These are phyloP conservation scores for Chrysosporium queenslandicum DNA, from an alignment of 2,329 filamentous ascomycete genomes.

Conservation along the genomic window DNA sequence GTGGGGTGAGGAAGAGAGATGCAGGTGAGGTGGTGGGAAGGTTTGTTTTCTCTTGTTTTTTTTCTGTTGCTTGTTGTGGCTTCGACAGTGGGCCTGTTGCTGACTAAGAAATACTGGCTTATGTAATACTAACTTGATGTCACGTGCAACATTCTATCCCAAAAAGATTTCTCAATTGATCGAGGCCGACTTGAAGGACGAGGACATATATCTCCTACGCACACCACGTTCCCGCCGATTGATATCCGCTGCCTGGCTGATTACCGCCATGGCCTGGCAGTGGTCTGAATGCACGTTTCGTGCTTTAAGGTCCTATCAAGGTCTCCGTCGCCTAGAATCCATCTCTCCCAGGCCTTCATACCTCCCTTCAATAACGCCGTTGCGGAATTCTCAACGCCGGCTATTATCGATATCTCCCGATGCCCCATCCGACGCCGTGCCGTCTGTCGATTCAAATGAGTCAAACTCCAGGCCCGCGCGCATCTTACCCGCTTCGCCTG, in stretches of 20 bases:
- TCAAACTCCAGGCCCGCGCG: constrained; percentile 48
- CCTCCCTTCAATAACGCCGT: constrained; percentile 14
- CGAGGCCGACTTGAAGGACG: background rate
- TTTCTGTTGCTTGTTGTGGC: background rate
- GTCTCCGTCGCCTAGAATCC: constrained; percentile 30
- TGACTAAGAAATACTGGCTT: constrained; percentile 2
- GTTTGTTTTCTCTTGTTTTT: constrained; percentile 17
- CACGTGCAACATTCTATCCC: background rate
- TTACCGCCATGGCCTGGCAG: constrained; percentile 30
- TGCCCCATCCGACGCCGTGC: constrained; percentile 24
- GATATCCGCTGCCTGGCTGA: background rate
- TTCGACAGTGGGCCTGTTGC: background rate
- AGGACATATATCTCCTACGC: background rate
- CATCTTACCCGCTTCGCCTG: constrained; percentile 70
- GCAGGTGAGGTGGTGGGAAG: no score
- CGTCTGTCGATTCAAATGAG: constrained; percentile 27
- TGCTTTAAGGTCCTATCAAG: constrained; percentile 28
- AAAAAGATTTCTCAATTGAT: constrained; percentile 7
- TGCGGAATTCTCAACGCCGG: constrained; percentile 16
- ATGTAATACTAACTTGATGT: constrained; percentile 11
- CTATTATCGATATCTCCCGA: constrained; percentile 19
- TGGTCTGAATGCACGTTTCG: constrained; percentile 29
- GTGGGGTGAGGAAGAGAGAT: constrained; percentile 15
- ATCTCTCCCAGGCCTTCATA: constrained; percentile 25
- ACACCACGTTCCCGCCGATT: background rate